These are phyloP conservation scores for Neocucurbitaria cava DNA, from an alignment of 2,329 filamentous ascomycete genomes.

Conservation along the genomic window DNA sequence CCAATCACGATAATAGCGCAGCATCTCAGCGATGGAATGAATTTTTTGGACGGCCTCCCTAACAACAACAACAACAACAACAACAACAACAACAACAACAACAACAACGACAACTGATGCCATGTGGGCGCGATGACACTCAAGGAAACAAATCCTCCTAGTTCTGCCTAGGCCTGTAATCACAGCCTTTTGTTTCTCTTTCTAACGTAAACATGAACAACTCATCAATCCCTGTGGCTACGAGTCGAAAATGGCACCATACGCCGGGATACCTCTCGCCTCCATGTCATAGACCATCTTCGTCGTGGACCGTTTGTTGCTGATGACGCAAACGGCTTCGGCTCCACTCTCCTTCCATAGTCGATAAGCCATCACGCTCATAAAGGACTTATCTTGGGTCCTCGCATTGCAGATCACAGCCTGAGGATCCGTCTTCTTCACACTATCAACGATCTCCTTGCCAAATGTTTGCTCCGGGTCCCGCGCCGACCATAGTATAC, in stretches of 20 bases:
- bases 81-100: too few species aligned
- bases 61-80: too few species aligned
- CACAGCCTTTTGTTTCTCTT: too few species aligned
- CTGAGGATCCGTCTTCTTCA: slow-evolving; percentile 65
- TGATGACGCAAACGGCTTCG: slow-evolving; percentile 78
- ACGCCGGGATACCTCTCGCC: slow-evolving; percentile 70
- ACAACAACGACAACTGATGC: too few species aligned
- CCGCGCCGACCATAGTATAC: slow-evolving; percentile 75
- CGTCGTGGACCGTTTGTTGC: slow-evolving; percentile 73
- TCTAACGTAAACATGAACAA: too few species aligned
- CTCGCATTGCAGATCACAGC: slow-evolving; percentile 75
- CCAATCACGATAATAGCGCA: too few species aligned
- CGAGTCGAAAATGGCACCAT: slow-evolving; percentile 77
- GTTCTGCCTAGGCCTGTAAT: too few species aligned
- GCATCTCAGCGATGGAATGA: too few species aligned
- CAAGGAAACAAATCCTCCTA: too few species aligned
- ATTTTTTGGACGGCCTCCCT: too few species aligned
- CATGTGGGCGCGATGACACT: too few species aligned
- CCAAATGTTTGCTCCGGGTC: slow-evolving; percentile 72
- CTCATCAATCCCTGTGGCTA: too few species aligned
- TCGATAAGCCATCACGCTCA: slow-evolving; percentile 64
- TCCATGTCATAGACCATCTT: slow-evolving; percentile 75
- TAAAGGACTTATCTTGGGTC: slow-evolving; percentile 67
- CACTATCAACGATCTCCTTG: slow-evolving; percentile 63
- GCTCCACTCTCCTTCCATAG: slow-evolving; percentile 60